A percentile compares a stretch with the other conserved stretches of the same genome.
Evolutionary conservation across 1,284 basidiomycete species (phyloP).

Genomic region (Apiotrichum veenhuisii): DNA sequence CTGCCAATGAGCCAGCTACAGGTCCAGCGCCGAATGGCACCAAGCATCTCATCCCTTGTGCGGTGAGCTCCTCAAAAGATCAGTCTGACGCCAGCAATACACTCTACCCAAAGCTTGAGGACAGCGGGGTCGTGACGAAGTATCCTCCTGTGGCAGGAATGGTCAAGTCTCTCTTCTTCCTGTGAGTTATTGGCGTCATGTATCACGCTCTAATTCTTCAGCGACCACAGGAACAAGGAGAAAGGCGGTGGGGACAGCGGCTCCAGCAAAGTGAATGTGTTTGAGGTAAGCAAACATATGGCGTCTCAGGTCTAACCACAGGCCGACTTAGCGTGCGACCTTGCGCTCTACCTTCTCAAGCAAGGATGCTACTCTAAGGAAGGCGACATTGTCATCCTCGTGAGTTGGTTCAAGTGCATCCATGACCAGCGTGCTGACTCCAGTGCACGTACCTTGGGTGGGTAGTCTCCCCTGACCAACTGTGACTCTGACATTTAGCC

Average conservation of each 20-base stretch:
- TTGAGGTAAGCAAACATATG: slow-evolving; percentile 57
- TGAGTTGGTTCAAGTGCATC: neutral
- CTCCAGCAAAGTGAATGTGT: slow-evolving; percentile 61
- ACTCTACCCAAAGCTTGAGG: slow-evolving; percentile 59
- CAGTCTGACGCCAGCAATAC: slow-evolving; percentile 51
- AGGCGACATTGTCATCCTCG: slow-evolving; percentile 67
- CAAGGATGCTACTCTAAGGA: slow-evolving; percentile 59
- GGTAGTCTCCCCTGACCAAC: neutral
- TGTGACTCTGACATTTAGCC: slow-evolving; percentile 51
- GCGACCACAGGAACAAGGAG: slow-evolving; percentile 56
- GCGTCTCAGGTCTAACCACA: slow-evolving; percentile 27
- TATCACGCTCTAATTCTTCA: neutral
- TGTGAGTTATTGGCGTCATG: slow-evolving; percentile 36
- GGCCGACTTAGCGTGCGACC: slow-evolving; percentile 66
- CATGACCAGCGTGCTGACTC: neutral
- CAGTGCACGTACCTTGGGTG: slow-evolving; percentile 5
- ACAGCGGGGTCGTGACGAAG: slow-evolving; percentile 55
- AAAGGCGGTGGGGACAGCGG: slow-evolving; percentile 58
- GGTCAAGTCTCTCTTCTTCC: slow-evolving; percentile 59
- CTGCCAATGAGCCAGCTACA: slow-evolving; percentile 56
- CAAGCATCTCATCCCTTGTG: slow-evolving; percentile 55
- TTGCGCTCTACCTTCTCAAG: slow-evolving; percentile 62
- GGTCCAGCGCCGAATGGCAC: slow-evolving; percentile 54
- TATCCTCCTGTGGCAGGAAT: slow-evolving; percentile 61
- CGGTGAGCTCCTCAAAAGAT: slow-evolving; percentile 28